Evolutionary conservation across 2,329 filamentous ascomycete genomes (phyloP).

Genomic region (Microcyclosporella mali): DNA sequence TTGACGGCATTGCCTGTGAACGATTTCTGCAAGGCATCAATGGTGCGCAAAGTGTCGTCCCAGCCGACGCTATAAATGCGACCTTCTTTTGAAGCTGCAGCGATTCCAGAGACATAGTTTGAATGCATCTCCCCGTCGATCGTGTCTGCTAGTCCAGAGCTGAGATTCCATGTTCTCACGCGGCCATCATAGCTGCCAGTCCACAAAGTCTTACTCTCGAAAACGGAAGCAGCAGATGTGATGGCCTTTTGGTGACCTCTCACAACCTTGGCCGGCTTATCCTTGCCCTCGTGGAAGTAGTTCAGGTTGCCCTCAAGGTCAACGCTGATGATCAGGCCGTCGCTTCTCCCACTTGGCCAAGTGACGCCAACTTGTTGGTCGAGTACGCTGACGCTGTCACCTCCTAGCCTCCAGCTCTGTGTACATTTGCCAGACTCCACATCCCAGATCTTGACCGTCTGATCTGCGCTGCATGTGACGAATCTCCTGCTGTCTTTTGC

Average conservation of each 20-base stretch:
- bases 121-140: slow-evolving; percentile 78
- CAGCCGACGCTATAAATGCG: slow-evolving; percentile 81
- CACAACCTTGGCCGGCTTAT: slow-evolving; percentile 63
- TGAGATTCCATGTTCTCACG: slow-evolving; percentile 75
- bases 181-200: slow-evolving; percentile 91
- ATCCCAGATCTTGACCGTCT: slow-evolving; percentile 94
- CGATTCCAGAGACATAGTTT: slow-evolving; percentile 76
- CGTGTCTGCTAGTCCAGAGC: slow-evolving; percentile 59
- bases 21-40: slow-evolving; percentile 67
- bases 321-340: slow-evolving; percentile 83
- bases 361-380: slow-evolving; percentile 94
- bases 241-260: slow-evolving; percentile 89
- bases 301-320: slow-evolving; percentile 84
- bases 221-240: slow-evolving; percentile 62
- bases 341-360: slow-evolving; percentile 73
- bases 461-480: slow-evolving; percentile 87
- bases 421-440: slow-evolving; percentile 68
- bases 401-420: slow-evolving; percentile 80
- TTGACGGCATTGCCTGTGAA: slow-evolving; percentile 65
- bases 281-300: slow-evolving; percentile 70
- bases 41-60: slow-evolving; percentile 82
- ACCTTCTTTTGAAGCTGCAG: slow-evolving; percentile 44
- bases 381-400: slow-evolving; percentile 63
- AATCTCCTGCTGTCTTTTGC: slow-evolving; percentile 76
- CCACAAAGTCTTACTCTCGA: slow-evolving; percentile 60